A percentile compares a stretch with the other conserved stretches of the same genome.
These are phyloP conservation scores for Globisporangium spinosum DNA, from an alignment of 352 stramenopile genomes.

Conservation along the genomic window DNA sequence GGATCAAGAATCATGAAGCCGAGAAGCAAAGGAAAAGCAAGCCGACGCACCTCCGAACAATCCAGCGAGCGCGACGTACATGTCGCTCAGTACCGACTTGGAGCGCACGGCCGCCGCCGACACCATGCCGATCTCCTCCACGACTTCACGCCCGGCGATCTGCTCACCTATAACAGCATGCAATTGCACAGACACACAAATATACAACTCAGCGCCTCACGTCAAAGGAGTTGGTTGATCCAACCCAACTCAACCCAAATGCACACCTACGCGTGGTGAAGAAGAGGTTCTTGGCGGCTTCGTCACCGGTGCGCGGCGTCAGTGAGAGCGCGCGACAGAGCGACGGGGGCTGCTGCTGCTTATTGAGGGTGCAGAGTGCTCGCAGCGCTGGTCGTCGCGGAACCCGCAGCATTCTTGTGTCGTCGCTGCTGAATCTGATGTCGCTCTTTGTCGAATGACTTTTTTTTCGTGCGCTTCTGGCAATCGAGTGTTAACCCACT, in stretches of 20 bases:
- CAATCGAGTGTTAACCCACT: background rate
- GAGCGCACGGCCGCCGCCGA: slow-evolving; percentile 72
- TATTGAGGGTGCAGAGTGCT: background rate
- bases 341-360: background rate
- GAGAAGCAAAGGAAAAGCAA: background rate
- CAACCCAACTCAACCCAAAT: background rate
- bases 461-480: background rate
- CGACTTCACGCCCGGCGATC: slow-evolving; percentile 62
- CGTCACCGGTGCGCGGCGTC: slow-evolving; percentile 1
- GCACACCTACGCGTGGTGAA: slow-evolving; percentile 60
- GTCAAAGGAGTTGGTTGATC: background rate
- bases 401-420: slow-evolving; percentile 11
- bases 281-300: slow-evolving; percentile 34
- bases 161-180: slow-evolving; percentile 38
- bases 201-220: background rate
- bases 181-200: slow-evolving; percentile 1
- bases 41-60: slow-evolving; percentile 48
- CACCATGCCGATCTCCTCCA: slow-evolving; percentile 75
- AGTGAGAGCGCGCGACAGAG: background rate
- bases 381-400: slow-evolving; percentile 7
- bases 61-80: slow-evolving; percentile 70
- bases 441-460: background rate
- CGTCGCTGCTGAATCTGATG: background rate
- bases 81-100: slow-evolving; percentile 81
- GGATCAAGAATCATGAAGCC: background rate